Conservation (phyloP, 306 rosid genomes). For the Argentina anserina region DNA sequence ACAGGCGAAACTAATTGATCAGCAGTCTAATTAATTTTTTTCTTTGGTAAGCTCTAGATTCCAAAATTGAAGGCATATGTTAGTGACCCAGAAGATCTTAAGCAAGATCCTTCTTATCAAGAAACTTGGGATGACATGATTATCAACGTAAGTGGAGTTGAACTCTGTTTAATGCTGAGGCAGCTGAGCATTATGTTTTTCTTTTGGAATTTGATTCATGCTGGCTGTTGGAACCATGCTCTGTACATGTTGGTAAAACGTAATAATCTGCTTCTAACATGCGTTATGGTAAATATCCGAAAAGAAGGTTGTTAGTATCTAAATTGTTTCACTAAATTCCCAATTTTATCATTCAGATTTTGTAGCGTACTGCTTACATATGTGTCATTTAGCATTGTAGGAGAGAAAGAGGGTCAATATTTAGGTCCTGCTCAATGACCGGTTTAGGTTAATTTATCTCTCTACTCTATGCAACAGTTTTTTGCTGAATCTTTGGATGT, state of each 20-base stretch:
- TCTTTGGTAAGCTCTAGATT: conserved; percentile 94
- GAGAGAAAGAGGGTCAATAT: conserved; percentile 14
- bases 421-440: conserved; percentile 17
- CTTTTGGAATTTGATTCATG: not conserved
- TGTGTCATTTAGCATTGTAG: not conserved
- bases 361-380: not conserved
- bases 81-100: conserved; percentile 94
- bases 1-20: conserved; percentile 19
- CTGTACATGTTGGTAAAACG: not conserved
- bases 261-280: not conserved
- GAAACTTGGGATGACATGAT: conserved; percentile 99
- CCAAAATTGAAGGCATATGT: conserved; percentile 99
- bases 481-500: conserved; percentile 96
- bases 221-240: conserved; percentile 2
- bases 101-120: conserved; percentile 78
- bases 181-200: not conserved
- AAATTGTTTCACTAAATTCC: not conserved
- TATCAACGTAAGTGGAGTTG: conserved; percentile 62
- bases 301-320: too few species aligned
- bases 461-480: conserved; percentile 59
- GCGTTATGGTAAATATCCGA: too few species aligned
- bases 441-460: conserved; percentile 19
- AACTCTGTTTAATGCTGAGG: conserved; percentile 10
- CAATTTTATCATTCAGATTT: not conserved
- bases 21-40: conserved; percentile 50